Percentiles rank a stretch among this genome's conserved stretches.
These are phyloP conservation scores for Pezicula radicicola DNA, from an alignment of 2,329 filamentous ascomycete species.

Conservation along the genomic window DNA sequence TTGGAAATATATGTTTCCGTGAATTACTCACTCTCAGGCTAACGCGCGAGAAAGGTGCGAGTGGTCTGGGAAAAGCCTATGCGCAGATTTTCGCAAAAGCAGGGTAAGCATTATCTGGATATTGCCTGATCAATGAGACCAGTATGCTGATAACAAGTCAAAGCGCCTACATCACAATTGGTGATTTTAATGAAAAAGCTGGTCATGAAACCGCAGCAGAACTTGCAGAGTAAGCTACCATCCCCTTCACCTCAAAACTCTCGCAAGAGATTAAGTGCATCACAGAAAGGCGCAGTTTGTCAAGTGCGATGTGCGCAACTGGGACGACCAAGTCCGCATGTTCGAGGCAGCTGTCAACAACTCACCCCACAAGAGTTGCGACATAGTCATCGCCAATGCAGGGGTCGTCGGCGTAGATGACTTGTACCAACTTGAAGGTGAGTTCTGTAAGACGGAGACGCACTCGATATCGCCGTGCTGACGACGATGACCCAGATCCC, in stretches of 20 bases:
- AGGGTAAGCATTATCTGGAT: not conserved
- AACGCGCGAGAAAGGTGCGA: slow-evolving; percentile 21
- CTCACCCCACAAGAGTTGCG: slow-evolving; percentile 36
- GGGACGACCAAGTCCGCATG: slow-evolving; percentile 38
- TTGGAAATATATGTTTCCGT: not conserved
- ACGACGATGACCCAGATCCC: not conserved
- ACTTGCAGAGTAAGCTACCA: not conserved
- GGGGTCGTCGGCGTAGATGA: slow-evolving; percentile 37
- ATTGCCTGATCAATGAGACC: not conserved
- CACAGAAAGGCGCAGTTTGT: slow-evolving; percentile 31
- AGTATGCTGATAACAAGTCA: slow-evolving; percentile 12
- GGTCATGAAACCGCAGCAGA: slow-evolving; percentile 21
- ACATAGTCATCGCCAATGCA: slow-evolving; percentile 46
- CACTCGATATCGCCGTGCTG: not conserved
- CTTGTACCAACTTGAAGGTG: slow-evolving; percentile 36
- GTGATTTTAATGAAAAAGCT: slow-evolving; percentile 32
- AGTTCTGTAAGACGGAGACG: not conserved
- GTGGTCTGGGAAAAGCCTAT: slow-evolving; percentile 35
- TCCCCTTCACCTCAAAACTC: not conserved
- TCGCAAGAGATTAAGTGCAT: not conserved
- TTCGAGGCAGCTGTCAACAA: slow-evolving; percentile 36
- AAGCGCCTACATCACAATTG: slow-evolving; percentile 39
- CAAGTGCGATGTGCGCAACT: slow-evolving; percentile 39
- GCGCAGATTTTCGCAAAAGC: slow-evolving; percentile 28
- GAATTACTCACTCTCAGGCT: not conserved